phyloP scores from a whole-genome alignment of 169 alveolate species.

The Condylostoma magnum region DNA sequence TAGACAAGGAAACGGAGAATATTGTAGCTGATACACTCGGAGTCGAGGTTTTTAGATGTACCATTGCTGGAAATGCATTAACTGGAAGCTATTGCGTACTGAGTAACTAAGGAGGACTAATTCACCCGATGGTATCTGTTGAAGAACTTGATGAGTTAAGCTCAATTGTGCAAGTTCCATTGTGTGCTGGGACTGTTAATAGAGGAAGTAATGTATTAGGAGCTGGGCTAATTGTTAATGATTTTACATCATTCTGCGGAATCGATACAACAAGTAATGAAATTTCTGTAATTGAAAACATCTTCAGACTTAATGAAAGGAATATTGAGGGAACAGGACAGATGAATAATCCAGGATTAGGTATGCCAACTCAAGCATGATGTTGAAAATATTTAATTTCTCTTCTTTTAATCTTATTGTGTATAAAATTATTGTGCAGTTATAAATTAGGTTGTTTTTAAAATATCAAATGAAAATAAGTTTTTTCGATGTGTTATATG shows the following conservation, averaged over 20 bases:
- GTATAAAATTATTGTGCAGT: no score
- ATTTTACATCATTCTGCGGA: constrained; percentile 98
- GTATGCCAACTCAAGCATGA: no score
- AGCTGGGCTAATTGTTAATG: constrained; percentile 97
- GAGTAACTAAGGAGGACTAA: constrained; percentile 96
- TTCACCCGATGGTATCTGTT: constrained; percentile 95
- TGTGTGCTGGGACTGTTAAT: constrained; percentile 99
- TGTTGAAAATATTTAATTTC: no score
- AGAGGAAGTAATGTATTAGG: constrained; percentile 97
- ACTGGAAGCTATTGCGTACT: constrained; percentile 97
- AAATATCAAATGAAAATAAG: no score
- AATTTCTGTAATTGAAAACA: constrained; percentile 93
- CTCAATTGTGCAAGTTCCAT: constrained; percentile 93
- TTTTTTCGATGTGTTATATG: no score
- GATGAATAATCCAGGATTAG: no score
- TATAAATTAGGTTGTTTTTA: no score
- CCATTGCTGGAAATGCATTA: constrained; percentile 98
- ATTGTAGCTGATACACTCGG: constrained; percentile 93
- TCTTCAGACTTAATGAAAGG: constrained; percentile 84
- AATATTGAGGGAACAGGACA: no score
- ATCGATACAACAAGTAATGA: constrained; percentile 99
- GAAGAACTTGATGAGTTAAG: constrained; percentile 98
- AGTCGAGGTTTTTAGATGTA: constrained; percentile 98
- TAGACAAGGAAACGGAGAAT: constrained; percentile 98
- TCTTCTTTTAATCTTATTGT: no score